Conservation (phyloP, 2,329 filamentous ascomycete genomes). For the Ceratocystis lukuohia region DNA sequence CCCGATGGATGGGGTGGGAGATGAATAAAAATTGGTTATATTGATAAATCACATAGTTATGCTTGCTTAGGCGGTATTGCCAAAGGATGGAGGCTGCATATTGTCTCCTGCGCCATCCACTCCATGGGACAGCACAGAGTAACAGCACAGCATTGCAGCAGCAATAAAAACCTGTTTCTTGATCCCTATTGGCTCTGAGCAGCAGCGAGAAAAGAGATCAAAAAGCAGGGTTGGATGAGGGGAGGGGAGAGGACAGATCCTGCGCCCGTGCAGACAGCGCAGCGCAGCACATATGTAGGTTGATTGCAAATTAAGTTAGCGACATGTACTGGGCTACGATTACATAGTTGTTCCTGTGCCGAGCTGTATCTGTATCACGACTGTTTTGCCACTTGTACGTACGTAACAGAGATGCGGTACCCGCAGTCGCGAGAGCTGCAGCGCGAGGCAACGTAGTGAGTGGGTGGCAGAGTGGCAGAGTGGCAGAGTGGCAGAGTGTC, state of each 20-base stretch:
- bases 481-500: neutral
- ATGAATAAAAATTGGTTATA: too few relatives aligned
- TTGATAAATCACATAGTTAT: too few relatives aligned
- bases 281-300: too few relatives aligned
- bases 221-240: neutral
- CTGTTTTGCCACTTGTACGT: neutral
- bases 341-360: neutral
- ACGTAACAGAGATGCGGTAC: neutral
- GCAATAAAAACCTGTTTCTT: constrained; percentile 3
- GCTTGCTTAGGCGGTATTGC: neutral
- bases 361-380: neutral
- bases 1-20: neutral
- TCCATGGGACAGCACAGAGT: neutral
- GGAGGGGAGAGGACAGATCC: neutral
- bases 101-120: constrained; percentile 6
- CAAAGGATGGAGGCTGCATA: neutral
- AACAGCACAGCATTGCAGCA: neutral
- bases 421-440: neutral
- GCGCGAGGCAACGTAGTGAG: too few relatives aligned
- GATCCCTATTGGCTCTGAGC: neutral
- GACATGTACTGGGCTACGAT: too few relatives aligned
- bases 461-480: neutral
- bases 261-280: neutral
- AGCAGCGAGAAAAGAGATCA: neutral
- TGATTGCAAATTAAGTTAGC: too few relatives aligned